A percentile compares a stretch with the other conserved stretches of the same genome.
Evolutionary conservation across 352 stramenopile genomes (phyloP).

Genomic region (Aphanomyces astaci): DNA sequence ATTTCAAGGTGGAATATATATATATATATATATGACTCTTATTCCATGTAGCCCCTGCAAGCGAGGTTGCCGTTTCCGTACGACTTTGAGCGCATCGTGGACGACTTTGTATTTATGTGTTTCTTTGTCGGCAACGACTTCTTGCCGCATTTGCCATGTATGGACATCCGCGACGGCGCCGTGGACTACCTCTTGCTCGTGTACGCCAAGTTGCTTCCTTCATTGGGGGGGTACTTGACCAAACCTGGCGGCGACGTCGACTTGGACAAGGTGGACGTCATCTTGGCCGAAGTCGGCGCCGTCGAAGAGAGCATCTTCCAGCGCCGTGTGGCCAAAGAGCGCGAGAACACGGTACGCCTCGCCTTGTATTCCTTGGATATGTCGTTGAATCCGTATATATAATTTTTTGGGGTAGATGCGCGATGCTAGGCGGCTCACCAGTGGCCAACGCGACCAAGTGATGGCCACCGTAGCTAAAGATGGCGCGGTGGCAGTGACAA

Average conservation of each 20-base stretch:
- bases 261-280: constrained; percentile 92
- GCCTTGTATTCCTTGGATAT: neutral
- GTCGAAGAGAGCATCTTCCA: constrained; percentile 96
- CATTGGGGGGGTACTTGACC: constrained; percentile 93
- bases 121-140: constrained; percentile 99
- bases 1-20: no score
- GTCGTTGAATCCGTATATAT: no score
- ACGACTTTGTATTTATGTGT: constrained; percentile 99
- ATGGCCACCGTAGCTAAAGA: constrained; percentile 48
- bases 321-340: constrained; percentile 72
- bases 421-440: constrained; percentile 47
- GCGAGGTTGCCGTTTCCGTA: constrained; percentile 87
- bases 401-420: constrained; percentile 19
- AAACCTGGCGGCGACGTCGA: constrained; percentile 90
- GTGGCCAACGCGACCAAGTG: constrained; percentile 70
- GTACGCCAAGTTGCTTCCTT: constrained; percentile 85
- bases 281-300: constrained; percentile 92
- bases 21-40: no score
- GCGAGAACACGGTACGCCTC: constrained; percentile 54
- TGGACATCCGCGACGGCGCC: constrained; percentile 98
- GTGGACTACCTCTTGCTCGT: constrained; percentile 97
- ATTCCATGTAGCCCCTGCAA: constrained; percentile 36
- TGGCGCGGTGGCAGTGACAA: constrained; percentile 65
- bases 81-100: constrained; percentile 96
- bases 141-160: constrained; percentile 94